Percentiles rank a stretch among this genome's conserved stretches.
Evolutionary conservation across 148 eudicot species (phyloP).

Genomic region (Pharnaceum exiguum): DNA sequence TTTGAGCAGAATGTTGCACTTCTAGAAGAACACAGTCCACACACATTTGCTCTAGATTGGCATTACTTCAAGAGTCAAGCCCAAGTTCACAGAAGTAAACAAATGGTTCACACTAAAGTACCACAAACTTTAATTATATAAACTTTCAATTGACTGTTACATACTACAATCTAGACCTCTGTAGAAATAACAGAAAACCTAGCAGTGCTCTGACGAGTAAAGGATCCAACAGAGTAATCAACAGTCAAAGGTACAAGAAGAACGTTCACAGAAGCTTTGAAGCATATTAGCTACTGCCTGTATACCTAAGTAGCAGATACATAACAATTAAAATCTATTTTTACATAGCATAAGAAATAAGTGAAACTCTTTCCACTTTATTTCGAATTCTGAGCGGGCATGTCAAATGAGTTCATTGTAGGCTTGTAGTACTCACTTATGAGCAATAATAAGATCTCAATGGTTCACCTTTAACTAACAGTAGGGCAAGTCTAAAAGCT

Average conservation of each 20-base stretch:
- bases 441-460: neutral
- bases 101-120: no score
- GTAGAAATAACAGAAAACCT: neutral
- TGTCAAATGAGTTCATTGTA: neutral
- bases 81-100: no score
- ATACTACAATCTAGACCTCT: neutral
- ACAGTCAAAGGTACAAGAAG: neutral
- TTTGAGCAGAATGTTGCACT: no score
- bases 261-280: neutral
- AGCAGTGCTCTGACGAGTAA: neutral
- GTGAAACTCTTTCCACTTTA: neutral
- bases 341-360: no score
- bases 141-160: no score
- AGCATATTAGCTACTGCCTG: no score
- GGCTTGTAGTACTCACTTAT: neutral
- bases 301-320: no score
- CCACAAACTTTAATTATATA: no score
- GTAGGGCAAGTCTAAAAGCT: conserved; percentile 1
- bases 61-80: no score
- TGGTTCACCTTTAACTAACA: neutral
- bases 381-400: neutral
- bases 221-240: neutral
- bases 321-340: no score
- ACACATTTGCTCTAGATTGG: no score
- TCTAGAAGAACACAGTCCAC: no score